phyloP scores from a whole-genome alignment of 2,329 filamentous ascomycete species.

The Xenosphaeropsis pyriputrescens region DNA sequence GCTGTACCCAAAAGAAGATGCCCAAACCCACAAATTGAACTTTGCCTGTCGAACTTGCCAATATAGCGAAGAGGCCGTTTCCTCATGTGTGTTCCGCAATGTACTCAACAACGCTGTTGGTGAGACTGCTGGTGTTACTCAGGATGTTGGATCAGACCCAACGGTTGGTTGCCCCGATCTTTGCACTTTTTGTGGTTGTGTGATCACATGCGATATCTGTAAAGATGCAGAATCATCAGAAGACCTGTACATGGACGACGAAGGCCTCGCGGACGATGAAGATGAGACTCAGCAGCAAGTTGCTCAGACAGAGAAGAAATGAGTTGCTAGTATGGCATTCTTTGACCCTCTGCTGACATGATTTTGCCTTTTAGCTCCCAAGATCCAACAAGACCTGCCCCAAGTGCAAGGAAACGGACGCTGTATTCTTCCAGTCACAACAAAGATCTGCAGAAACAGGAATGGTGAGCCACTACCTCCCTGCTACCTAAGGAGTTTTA shows the following conservation, averaged over 20 bases:
- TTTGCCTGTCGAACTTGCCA: constrained; percentile 95
- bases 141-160: constrained; percentile 93
- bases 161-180: constrained; percentile 63
- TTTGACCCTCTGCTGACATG: constrained; percentile 20
- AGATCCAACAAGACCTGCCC: constrained; percentile 78
- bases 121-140: constrained; percentile 92
- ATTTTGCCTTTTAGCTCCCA: constrained; percentile 57
- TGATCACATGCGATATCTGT: constrained; percentile 28
- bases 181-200: constrained; percentile 30
- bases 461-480: constrained; percentile 57
- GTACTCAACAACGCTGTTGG: constrained; percentile 81
- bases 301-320: background rate
- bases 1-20: constrained; percentile 93
- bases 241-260: too few species aligned
- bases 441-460: constrained; percentile 93
- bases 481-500: background rate
- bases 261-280: background rate
- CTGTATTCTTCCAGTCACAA: constrained; percentile 98
- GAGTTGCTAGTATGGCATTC: background rate
- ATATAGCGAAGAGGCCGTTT: constrained; percentile 74
- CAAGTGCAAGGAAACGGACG: constrained; percentile 71
- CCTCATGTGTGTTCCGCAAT: constrained; percentile 91
- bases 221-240: constrained; percentile 1
- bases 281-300: background rate
- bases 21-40: constrained; percentile 67